phyloP scores from a whole-genome alignment of 148 eudicot species.

The Pouteria glomerata region DNA sequence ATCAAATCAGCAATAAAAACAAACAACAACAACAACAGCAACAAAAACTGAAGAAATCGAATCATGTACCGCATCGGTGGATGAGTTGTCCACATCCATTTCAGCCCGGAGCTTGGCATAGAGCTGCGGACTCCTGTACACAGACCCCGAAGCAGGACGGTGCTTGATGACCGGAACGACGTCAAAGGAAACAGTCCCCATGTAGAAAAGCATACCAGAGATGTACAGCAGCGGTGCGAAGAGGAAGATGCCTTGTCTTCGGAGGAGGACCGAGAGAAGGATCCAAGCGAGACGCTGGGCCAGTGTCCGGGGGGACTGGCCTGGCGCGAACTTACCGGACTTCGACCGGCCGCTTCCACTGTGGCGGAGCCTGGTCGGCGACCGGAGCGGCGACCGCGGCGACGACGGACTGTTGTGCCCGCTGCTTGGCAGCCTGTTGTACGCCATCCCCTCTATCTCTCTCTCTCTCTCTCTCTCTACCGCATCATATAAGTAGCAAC shows the following conservation, averaged over 20 bases:
- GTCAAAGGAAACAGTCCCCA: conserved; percentile 90
- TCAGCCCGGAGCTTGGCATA: conserved; percentile 62
- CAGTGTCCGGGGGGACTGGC: conserved; percentile 24
- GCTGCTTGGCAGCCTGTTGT: conserved; percentile 82
- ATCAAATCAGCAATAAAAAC: neutral
- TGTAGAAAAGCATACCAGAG: conserved; percentile 78
- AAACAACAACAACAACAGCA: neutral
- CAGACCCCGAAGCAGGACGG: conserved; percentile 58
- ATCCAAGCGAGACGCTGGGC: conserved; percentile 66
- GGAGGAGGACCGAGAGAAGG: conserved; percentile 59
- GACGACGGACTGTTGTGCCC: conserved; percentile 81
- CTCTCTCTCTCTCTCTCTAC: neutral
- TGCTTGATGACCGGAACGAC: conserved; percentile 59
- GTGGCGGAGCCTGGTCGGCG: conserved; percentile 54
- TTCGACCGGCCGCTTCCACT: conserved; percentile 25
- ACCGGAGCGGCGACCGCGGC: conserved; percentile 73
- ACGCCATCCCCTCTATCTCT: conserved; percentile 30
- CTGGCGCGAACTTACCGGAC: conserved; percentile 30
- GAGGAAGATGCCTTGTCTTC: conserved; percentile 75
- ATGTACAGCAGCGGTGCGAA: conserved; percentile 86
- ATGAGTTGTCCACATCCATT: conserved; percentile 79
- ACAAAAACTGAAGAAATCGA: neutral
- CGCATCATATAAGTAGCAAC: conserved; percentile 9
- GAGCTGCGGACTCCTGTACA: conserved; percentile 80
- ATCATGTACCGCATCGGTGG: conserved; percentile 72